Conservation (phyloP, 768 basidiomycete genomes). For the Rossbeevera mucosa region DNA sequence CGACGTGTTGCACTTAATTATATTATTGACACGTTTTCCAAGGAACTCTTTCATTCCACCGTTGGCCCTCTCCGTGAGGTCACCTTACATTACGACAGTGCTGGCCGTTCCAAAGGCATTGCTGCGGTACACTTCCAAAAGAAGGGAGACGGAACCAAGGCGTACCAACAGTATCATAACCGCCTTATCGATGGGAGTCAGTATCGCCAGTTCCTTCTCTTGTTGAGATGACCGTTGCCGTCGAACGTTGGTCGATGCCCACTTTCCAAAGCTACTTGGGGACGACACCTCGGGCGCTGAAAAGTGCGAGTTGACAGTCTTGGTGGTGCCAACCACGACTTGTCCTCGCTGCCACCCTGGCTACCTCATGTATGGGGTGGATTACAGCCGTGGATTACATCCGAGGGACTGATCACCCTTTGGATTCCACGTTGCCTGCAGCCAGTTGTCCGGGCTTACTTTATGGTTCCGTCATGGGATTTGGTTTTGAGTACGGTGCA, state of each 20-base stretch:
- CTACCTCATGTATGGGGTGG: constrained; percentile 17
- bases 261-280: constrained; percentile 19
- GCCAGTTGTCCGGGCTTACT: constrained; percentile 21
- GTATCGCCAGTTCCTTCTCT: constrained; percentile 61
- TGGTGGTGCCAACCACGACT: constrained; percentile 26
- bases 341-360: constrained; percentile 27
- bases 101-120: constrained; percentile 86
- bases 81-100: constrained; percentile 77
- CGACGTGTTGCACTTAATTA: neutral
- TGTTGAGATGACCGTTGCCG: constrained; percentile 19
- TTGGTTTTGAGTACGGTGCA: constrained; percentile 31
- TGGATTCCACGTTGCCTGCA: constrained; percentile 21
- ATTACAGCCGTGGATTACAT: constrained; percentile 21
- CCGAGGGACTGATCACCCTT: constrained; percentile 30
- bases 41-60: constrained; percentile 93
- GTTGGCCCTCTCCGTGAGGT: constrained; percentile 85
- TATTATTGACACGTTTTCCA: constrained; percentile 7
- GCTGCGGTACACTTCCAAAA: constrained; percentile 83
- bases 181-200: constrained; percentile 99
- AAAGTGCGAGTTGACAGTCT: constrained; percentile 29
- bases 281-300: constrained; percentile 26
- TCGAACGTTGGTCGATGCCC: constrained; percentile 22
- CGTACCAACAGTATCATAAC: constrained; percentile 93
- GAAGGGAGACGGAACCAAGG: constrained; percentile 88
- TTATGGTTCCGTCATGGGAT: constrained; percentile 31